These are phyloP conservation scores for Coelastrella sp. DNA, from an alignment of 139 green algal species.

Conservation along the genomic window DNA sequence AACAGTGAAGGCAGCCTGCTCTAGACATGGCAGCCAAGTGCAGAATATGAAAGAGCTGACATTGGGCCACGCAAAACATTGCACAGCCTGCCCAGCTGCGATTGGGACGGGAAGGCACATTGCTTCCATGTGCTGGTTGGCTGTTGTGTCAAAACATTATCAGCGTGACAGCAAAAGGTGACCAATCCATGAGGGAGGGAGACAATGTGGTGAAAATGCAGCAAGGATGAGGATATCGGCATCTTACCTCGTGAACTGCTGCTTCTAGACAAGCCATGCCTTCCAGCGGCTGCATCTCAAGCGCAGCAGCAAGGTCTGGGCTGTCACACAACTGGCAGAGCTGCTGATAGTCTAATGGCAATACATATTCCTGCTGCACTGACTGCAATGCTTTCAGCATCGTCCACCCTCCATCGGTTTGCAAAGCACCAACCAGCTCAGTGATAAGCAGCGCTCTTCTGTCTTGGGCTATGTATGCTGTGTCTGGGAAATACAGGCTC, in stretches of 20 bases:
- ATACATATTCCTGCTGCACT: conserved; percentile 27
- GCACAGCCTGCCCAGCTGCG: not conserved
- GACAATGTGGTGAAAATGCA: not conserved
- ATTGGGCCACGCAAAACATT: not conserved
- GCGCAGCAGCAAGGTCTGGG: conserved; percentile 64
- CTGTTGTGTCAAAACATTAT: not conserved
- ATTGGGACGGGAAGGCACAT: not conserved
- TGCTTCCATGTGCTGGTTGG: not conserved
- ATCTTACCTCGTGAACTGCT: conserved; percentile 65
- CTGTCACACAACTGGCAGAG: conserved; percentile 45
- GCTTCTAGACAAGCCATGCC: conserved; percentile 68
- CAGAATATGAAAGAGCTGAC: not conserved
- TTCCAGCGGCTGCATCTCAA: conserved; percentile 68
- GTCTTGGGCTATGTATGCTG: conserved; percentile 55
- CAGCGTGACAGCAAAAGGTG: not conserved
- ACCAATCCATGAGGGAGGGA: not conserved
- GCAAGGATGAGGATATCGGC: too few species aligned
- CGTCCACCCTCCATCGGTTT: conserved; percentile 25
- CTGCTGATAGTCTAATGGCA: conserved; percentile 56
- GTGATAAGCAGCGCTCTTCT: conserved; percentile 54
- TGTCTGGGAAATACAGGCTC: conserved; percentile 55
- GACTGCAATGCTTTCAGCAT: conserved; percentile 33
- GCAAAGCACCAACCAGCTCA: conserved; percentile 54
- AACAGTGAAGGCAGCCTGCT: conserved; percentile 7
- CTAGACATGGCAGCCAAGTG: not conserved